phyloP scores from a whole-genome alignment of 2,329 filamentous ascomycete species.

The Fusarium newnesense region DNA sequence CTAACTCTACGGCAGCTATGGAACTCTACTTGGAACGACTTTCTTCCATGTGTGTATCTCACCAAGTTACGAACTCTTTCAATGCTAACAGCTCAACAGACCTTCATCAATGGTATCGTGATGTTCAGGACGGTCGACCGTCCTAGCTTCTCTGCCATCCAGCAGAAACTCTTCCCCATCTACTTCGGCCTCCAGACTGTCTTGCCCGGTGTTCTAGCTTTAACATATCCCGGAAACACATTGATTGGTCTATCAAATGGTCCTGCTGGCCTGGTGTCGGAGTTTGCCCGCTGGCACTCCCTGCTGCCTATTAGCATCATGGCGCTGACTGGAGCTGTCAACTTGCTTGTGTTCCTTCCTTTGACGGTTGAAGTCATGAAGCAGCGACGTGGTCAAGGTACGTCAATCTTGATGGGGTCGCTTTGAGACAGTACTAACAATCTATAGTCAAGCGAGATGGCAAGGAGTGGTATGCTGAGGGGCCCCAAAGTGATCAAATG shows the following conservation, averaged over 20 bases:
- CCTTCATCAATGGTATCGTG: conserved; percentile 79
- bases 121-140: conserved; percentile 82
- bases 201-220: conserved; percentile 75
- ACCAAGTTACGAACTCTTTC: neutral
- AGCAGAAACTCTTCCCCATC: conserved; percentile 83
- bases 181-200: conserved; percentile 89
- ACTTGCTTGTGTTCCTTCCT: conserved; percentile 78
- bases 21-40: conserved; percentile 85
- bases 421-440: conserved; percentile 21
- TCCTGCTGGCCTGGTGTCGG: conserved; percentile 66
- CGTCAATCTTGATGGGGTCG: conserved; percentile 37
- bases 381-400: conserved; percentile 82
- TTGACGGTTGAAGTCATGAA: conserved; percentile 79
- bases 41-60: conserved; percentile 76
- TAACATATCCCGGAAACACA: conserved; percentile 80
- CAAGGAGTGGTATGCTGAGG: conserved; percentile 83
- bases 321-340: conserved; percentile 76
- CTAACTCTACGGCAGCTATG: conserved; percentile 71
- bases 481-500: conserved; percentile 89
- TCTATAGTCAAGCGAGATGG: conserved; percentile 81
- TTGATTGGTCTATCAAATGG: conserved; percentile 59
- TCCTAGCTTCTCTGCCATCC: conserved; percentile 82
- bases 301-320: conserved; percentile 76
- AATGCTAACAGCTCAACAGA: conserved; percentile 56
- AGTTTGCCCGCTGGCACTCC: conserved; percentile 70